Percentiles rank a stretch among this genome's conserved stretches.
Evolutionary conservation across 2,329 filamentous ascomycete genomes (phyloP).

Genomic region (Samsoniella hepiali): DNA sequence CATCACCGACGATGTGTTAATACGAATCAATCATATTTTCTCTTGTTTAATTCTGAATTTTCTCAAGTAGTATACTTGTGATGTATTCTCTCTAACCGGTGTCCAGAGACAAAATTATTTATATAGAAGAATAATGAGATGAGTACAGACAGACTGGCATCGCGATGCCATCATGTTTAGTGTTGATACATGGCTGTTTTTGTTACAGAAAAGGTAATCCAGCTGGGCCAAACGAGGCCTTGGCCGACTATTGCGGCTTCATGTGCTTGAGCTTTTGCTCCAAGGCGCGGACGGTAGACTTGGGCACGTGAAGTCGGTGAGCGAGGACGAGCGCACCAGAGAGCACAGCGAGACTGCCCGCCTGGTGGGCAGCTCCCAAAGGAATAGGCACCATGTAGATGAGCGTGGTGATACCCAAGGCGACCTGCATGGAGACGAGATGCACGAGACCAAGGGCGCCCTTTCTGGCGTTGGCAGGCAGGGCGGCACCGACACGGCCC

Average conservation of each 20-base stretch:
- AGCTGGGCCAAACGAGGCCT: neutral
- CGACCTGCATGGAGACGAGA: conserved; percentile 76
- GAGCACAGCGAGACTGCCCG: conserved; percentile 79
- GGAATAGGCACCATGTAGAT: conserved; percentile 91
- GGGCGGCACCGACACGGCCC: conserved; percentile 51
- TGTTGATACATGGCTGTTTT: neutral
- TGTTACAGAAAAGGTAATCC: conserved; percentile 10
- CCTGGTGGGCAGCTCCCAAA: conserved; percentile 88
- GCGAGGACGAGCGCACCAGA: conserved; percentile 79
- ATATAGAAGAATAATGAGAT: conserved; percentile 19
- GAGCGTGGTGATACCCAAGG: conserved; percentile 83
- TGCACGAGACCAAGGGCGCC: conserved; percentile 79
- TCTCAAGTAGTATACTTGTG: neutral
- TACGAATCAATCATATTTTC: conserved; percentile 57
- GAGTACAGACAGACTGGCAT: neutral
- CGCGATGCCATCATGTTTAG: neutral
- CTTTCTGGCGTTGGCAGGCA: conserved; percentile 63
- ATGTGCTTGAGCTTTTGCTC: conserved; percentile 45
- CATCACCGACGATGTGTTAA: conserved; percentile 31
- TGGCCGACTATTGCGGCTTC: conserved; percentile 29
- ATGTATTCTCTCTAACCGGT: neutral
- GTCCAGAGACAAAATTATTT: neutral
- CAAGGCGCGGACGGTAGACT: conserved; percentile 58
- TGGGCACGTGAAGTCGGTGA: conserved; percentile 72
- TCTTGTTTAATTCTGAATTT: neutral